Evolutionary conservation across 768 basidiomycete species (phyloP), one percentile per base, ranked within the genome.

Genomic region (Favolaschia claudopus): DNA sequence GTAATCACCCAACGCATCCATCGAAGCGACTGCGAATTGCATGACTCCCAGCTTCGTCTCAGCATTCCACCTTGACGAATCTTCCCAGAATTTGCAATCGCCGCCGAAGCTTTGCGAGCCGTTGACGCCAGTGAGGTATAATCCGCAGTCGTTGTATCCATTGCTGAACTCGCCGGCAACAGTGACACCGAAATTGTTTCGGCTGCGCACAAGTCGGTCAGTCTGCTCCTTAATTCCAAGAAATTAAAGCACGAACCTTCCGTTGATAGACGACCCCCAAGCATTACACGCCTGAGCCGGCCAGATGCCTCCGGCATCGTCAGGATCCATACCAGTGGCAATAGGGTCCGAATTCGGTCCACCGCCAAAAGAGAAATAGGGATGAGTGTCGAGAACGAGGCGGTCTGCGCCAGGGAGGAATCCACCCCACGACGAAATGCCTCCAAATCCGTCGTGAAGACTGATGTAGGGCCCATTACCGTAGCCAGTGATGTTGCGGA

Each of bases 121-220:
- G 7, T 66, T 59, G n/a, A 77, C 71, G 27, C 79, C 78, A 28
- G 66, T 69, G 52, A 85, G 43, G 70, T 69, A 84, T 46, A 82
- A 73, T 9, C 86, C 88, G 62, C 87, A 88, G 38, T 79, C 72
- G 65, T 85, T 87, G 70, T 73, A 77, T 13, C 83, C 89, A 15
- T 79, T 76, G 57, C 85, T 86, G 71, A 86, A 91, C 72, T 91
- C 89, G 46, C 89, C 89, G 1, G 85, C 86, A 37, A 85, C 56
- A 15, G 83, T 83, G 46, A 90, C 68, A 8, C 90, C 90, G 65
- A 89, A 89, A 12, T 77, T 51, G 7, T 63, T 47, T 40, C 84
- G 65, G 53, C 67, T 88, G 46, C 20, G 29, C 9, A 28, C 7
- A 10, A 20, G 43, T 45, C 25, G 29, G 43, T 19, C 14, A n/a